Evolutionary conservation across 139 green algal genomes (phyloP), one percentile per base, ranked within the genome.

Genomic region (Raphidocelis subcapitata): DNA sequence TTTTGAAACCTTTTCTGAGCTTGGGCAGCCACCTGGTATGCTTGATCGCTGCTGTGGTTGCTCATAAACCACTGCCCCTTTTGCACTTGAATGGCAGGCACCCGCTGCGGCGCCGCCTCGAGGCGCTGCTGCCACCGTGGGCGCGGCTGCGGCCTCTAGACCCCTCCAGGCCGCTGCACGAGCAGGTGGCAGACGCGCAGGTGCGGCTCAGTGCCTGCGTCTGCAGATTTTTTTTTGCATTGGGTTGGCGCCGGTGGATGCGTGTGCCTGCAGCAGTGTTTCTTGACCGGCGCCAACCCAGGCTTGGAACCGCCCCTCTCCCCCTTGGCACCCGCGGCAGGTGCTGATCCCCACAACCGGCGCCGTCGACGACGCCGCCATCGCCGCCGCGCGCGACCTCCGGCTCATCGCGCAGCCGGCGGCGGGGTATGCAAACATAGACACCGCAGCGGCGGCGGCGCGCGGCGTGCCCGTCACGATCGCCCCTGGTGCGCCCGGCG

Each of bases 321-420:
- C 8, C 8, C 41, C 41, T 49, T 49, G 41, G 8, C 41, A 20
- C 41, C 12, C 41, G 41, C 8, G 41, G 8, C 41, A 79, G 0
- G 84, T 90, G 5, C 65, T 90, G 20, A 78, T 90, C 1, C 84
- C 84, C 21, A 90, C 84, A 8, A 90, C 84, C 32, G 84, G 79
- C 12, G 0, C 21, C 4, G 70, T 84, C 10, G 62, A 69, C 49
- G 79, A 54, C 18, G 32, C 37, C 0, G 62, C 36, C 41, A 85
- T 88, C 31, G 35, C 21, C 3, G 62, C 81, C 21, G 69, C 76
- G 0, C 36, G n/a, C 0, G 59, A 88, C 49, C 69, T 88, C 5
- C 66, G 68, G 0, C 57, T 90, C 0, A 76, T 88, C 29, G 68
- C 77, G 2, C 77, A 88, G 52, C 85, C 85, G 14, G 85, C 82